Evolutionary conservation across 768 basidiomycete genomes (phyloP).

Genomic region (Calocybe gangraenosa): DNA sequence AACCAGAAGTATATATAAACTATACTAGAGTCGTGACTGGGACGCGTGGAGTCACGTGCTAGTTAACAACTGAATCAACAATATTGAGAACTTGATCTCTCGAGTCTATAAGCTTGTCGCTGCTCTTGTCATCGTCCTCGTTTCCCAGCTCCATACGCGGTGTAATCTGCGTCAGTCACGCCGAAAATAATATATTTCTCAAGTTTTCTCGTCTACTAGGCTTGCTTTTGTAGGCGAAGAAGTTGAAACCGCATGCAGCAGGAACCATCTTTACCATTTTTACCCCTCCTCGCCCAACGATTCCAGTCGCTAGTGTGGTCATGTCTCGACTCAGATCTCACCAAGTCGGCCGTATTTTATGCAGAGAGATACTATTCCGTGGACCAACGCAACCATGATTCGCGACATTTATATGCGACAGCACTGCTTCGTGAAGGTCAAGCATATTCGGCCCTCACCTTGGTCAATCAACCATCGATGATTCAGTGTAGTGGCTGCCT

Average conservation of each 20-base stretch:
- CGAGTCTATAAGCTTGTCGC: conserved; percentile 12
- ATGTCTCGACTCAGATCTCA: conserved; percentile 77
- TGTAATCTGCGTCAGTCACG: conserved; percentile 6
- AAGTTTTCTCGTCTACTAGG: conserved; percentile 2
- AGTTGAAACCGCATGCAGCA: conserved; percentile 46
- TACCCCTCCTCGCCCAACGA: conserved; percentile 60
- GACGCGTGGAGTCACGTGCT: conserved; percentile 22
- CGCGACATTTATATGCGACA: conserved; percentile 81
- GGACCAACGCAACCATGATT: conserved; percentile 70
- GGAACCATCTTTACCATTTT: conserved; percentile 45
- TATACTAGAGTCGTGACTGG: background rate
- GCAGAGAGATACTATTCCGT: conserved; percentile 80
- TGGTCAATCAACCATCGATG: conserved; percentile 62
- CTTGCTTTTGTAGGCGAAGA: conserved; percentile 27
- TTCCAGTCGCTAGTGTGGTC: conserved; percentile 76
- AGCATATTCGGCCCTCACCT: conserved; percentile 67
- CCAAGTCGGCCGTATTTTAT: conserved; percentile 81
- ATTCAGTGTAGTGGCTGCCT: conserved; percentile 69
- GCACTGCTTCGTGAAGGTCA: conserved; percentile 67
- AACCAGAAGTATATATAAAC: background rate
- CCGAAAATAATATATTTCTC: conserved; percentile 1
- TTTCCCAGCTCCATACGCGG: conserved; percentile 9
- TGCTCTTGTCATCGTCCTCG: conserved; percentile 4
- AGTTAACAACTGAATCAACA: conserved; percentile 17
- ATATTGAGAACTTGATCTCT: conserved; percentile 12